Percentiles rank a stretch among this genome's conserved stretches.
Conservation (phyloP, 2,329 filamentous ascomycete species). For the Ophioceras dolichostomum region DNA sequence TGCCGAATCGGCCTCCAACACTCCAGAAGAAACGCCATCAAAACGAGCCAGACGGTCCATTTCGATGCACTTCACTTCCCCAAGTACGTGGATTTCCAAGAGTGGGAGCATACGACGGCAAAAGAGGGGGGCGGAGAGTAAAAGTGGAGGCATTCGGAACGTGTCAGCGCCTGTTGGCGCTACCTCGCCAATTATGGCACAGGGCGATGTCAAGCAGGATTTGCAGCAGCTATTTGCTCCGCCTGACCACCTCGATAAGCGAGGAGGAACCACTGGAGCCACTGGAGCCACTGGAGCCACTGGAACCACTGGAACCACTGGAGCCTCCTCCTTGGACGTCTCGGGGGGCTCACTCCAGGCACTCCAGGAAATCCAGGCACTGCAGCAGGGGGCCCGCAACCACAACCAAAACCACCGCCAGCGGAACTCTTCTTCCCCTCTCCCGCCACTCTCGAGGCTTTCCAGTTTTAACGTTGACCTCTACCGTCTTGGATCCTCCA, state of each 20-base stretch:
- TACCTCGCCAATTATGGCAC: constrained; percentile 12
- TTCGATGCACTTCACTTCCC: constrained; percentile 47
- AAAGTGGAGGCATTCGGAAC: constrained; percentile 33
- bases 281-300: too few species aligned
- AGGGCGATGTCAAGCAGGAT: constrained; percentile 12
- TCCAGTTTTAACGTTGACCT: constrained; percentile 44
- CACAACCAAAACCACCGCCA: too few species aligned
- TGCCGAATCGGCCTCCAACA: background rate
- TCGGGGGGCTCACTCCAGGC: constrained; percentile 13
- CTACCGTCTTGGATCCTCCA: constrained; percentile 29
- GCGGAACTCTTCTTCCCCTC: constrained; percentile 40
- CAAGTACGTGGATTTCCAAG: constrained; percentile 42
- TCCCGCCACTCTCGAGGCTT: constrained; percentile 39
- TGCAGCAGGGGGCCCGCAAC: too few species aligned
- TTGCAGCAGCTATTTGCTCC: constrained; percentile 14
- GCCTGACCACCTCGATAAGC: constrained; percentile 3
- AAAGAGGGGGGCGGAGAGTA: constrained; percentile 31
- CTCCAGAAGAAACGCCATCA: constrained; percentile 26
- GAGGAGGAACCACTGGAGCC: too few species aligned
- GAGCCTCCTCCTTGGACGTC: constrained; percentile 2
- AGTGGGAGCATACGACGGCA: constrained; percentile 42
- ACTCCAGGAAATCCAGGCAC: too few species aligned
- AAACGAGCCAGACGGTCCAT: constrained; percentile 38
- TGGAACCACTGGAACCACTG: too few species aligned
- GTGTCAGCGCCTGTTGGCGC: constrained; percentile 35